Evolutionary conservation across 177 flowering plant species (phyloP).

Genomic region (Vitis hybrid): DNA sequence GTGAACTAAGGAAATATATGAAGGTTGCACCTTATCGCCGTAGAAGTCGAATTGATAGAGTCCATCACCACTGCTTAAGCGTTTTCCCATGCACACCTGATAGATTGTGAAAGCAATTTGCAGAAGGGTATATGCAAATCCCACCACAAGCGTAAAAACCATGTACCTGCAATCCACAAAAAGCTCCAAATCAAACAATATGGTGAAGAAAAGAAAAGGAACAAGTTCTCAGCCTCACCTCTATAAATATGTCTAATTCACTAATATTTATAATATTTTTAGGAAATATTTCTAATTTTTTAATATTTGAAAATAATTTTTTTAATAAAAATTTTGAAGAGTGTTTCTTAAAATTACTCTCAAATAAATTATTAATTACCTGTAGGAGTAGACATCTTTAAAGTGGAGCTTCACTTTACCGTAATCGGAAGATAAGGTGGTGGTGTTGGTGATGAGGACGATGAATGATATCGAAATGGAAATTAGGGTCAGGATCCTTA

Average conservation of each 20-base stretch:
- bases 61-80: background rate
- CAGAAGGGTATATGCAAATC: slow-evolving; percentile 17
- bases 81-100: background rate
- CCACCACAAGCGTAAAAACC: slow-evolving; percentile 12
- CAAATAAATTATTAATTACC: slow-evolving; percentile 1
- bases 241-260: no score
- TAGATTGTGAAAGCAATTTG: slow-evolving; percentile 11
- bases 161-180: slow-evolving; percentile 16
- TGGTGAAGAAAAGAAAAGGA: background rate
- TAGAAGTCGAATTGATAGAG: slow-evolving; percentile 14
- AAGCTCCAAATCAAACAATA: background rate
- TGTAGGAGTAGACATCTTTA: slow-evolving; percentile 14
- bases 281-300: no score
- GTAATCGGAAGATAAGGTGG: background rate
- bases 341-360: no score
- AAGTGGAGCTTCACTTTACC: slow-evolving; percentile 3
- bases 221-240: no score
- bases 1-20: background rate
- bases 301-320: no score
- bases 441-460: slow-evolving; percentile 14
- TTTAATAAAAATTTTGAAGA: no score
- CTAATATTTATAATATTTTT: no score
- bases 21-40: slow-evolving; percentile 19
- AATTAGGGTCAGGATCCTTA: slow-evolving; percentile 15
- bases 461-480: slow-evolving; percentile 19